Conservation (phyloP, 2,329 filamentous ascomycete genomes). For the Fusarium sp. region DNA sequence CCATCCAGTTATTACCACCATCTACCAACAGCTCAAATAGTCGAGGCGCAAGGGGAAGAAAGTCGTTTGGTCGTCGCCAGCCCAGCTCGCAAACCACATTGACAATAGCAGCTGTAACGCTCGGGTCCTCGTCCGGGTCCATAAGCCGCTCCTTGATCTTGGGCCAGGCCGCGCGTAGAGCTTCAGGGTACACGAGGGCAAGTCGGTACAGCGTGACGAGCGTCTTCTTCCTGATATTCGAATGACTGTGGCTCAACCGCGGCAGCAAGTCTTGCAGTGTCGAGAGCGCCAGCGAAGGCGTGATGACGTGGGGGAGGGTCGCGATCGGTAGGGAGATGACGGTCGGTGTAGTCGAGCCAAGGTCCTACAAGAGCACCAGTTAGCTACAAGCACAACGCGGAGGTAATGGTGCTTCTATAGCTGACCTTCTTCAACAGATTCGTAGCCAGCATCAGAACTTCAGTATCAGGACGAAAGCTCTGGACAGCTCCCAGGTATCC, state of each 20-base stretch:
- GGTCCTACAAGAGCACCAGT: slow-evolving; percentile 61
- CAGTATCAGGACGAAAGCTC: slow-evolving; percentile 94
- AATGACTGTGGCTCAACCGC: slow-evolving; percentile 85
- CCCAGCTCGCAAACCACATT: slow-evolving; percentile 97
- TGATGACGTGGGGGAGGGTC: slow-evolving; percentile 95
- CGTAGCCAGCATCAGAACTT: slow-evolving; percentile 96
- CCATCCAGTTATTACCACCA: slow-evolving; percentile 99
- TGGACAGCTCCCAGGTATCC: slow-evolving; percentile 96
- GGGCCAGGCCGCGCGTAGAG: slow-evolving; percentile 91
- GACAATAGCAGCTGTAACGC: slow-evolving; percentile 94
- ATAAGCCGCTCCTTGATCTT: slow-evolving; percentile 96
- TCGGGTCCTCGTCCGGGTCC: slow-evolving; percentile 89
- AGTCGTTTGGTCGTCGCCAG: slow-evolving; percentile 93
- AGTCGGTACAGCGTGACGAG: slow-evolving; percentile 94
- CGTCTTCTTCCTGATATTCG: slow-evolving; percentile 92
- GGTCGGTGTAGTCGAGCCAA: slow-evolving; percentile 77
- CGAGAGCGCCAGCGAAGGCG: slow-evolving; percentile 89
- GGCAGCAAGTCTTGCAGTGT: slow-evolving; percentile 88
- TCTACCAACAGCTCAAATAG: slow-evolving; percentile 93
- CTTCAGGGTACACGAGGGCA: slow-evolving; percentile 96
- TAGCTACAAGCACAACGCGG: neutral
- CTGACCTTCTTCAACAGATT: slow-evolving; percentile 92
- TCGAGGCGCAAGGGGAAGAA: slow-evolving; percentile 89
- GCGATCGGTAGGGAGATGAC: slow-evolving; percentile 88
- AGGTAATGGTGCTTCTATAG: neutral